phyloP scores from a whole-genome alignment of 495 filamentous ascomycete genomes.

The Massariosphaeria phaeospora region DNA sequence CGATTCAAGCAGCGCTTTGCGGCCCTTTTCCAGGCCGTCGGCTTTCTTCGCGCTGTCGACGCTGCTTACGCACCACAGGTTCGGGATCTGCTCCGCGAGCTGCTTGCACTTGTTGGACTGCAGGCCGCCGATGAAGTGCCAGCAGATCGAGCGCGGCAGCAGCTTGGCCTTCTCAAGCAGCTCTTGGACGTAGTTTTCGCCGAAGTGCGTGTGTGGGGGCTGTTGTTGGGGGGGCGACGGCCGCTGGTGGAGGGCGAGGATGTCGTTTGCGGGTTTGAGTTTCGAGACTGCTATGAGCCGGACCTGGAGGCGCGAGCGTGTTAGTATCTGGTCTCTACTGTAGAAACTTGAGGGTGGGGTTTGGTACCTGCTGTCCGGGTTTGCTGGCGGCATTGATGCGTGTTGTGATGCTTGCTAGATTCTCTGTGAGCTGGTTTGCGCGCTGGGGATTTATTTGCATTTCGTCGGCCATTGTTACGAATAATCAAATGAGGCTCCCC shows the following conservation, averaged over 20 bases:
- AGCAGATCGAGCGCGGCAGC: constrained; percentile 70
- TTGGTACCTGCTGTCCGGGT: constrained; percentile 2
- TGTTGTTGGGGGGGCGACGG: constrained; percentile 18
- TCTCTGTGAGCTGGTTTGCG: constrained; percentile 37
- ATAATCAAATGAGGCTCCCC: too few species aligned
- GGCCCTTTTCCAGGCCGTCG: constrained; percentile 68
- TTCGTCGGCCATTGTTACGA: constrained; percentile 29
- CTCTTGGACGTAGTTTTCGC: constrained; percentile 96
- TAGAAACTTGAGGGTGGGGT: constrained; percentile 5
- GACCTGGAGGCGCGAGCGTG: constrained; percentile 47
- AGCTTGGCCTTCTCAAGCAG: constrained; percentile 76
- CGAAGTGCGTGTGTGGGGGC: constrained; percentile 68
- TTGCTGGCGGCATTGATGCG: constrained; percentile 35
- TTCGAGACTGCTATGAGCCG: constrained; percentile 92
- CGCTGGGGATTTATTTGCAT: constrained; percentile 40
- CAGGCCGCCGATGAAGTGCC: constrained; percentile 94
- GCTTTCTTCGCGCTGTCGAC: constrained; percentile 87
- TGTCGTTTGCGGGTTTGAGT: constrained; percentile 82
- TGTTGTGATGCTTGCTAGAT: constrained; percentile 34
- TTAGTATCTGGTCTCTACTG: neutral
- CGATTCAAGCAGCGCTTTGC: constrained; percentile 47
- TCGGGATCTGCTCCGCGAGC: constrained; percentile 75
- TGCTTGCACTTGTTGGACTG: constrained; percentile 89
- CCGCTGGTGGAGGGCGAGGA: constrained; percentile 70
- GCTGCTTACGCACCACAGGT: constrained; percentile 89